phyloP scores from a whole-genome alignment of 306 rosid genomes.

The Ormosia semicastrata region DNA sequence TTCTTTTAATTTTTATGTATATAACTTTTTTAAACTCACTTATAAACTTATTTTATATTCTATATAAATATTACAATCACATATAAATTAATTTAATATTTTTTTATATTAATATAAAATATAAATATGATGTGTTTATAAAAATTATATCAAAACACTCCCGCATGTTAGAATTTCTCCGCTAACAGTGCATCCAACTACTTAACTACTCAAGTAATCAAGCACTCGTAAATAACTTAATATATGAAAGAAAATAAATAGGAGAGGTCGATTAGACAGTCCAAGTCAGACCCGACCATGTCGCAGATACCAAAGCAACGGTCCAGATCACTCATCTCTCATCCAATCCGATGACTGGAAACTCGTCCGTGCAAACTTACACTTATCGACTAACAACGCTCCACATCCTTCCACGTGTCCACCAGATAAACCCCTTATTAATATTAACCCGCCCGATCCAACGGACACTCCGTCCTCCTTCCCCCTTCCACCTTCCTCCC shows the following conservation, averaged over 20 bases:
- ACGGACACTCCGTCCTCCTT: constrained; percentile 39
- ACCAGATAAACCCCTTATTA: constrained; percentile 38
- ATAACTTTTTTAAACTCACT: too few species aligned
- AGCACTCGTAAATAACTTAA: too few species aligned
- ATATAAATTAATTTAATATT: too few species aligned
- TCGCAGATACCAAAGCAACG: constrained; percentile 30
- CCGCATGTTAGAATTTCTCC: too few species aligned
- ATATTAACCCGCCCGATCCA: constrained; percentile 53
- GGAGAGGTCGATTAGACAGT: background rate
- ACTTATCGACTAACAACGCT: constrained; percentile 66
- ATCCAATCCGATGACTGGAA: constrained; percentile 28
- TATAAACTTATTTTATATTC: too few species aligned
- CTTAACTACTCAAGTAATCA: too few species aligned
- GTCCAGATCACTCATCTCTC: constrained; percentile 26
- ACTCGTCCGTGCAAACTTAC: constrained; percentile 10
- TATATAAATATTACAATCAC: too few species aligned
- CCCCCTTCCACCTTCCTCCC: background rate
- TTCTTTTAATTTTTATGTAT: too few species aligned
- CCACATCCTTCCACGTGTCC: constrained; percentile 47
- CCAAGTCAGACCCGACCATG: constrained; percentile 42
- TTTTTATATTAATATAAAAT: too few species aligned
- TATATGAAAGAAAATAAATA: background rate
- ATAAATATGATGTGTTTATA: too few species aligned
- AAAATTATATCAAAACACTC: too few species aligned
- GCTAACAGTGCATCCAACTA: too few species aligned